Percentiles rank a stretch among this genome's conserved stretches.
Evolutionary conservation across 176 grass and related monocot species (phyloP).

Genomic region (sorghum (Sorghum bicolor)): Sorghum_bicolor_NCBIv3 NC_012879.2:487001-487500

Average conservation of each 20-base stretch:
- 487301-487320: slow-evolving; percentile 41
- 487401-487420: not conserved
- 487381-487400: not conserved
- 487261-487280: slow-evolving; percentile 13
- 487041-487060: slow-evolving; percentile 10
- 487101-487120: not conserved
- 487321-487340: slow-evolving; percentile 18
- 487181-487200: too few relatives aligned
- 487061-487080: slow-evolving; percentile 20
- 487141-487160: not conserved
- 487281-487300: slow-evolving; percentile 31
- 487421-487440: not conserved
- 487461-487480: not conserved
- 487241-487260: not conserved
- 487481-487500: not conserved
- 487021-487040: slow-evolving; percentile 39
- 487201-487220: too few relatives aligned
- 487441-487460: not conserved
- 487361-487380: not conserved
- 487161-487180: not conserved
- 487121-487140: not conserved
- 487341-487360: too few relatives aligned
- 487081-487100: slow-evolving; percentile 27
- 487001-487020: slow-evolving; percentile 51
- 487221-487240: not conserved